Percentiles rank a stretch among this genome's conserved stretches.
Evolutionary conservation across 139 green algal genomes (phyloP).

Genomic region (Parachlorella kessleri): DNA sequence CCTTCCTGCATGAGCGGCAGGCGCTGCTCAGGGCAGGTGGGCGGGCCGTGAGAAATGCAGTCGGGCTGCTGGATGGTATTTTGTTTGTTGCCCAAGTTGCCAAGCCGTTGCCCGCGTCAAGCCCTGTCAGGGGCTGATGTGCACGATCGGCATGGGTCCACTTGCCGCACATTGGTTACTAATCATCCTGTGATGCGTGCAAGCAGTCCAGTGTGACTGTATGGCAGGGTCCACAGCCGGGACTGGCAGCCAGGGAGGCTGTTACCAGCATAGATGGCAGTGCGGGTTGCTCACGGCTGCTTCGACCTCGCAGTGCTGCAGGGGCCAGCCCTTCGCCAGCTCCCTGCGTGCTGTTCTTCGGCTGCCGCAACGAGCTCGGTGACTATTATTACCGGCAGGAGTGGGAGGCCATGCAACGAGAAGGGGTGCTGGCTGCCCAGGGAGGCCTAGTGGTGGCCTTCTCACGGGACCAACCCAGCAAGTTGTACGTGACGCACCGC

Average conservation of each 20-base stretch:
- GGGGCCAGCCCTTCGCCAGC: slow-evolving; percentile 9
- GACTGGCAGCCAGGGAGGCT: slow-evolving; percentile 20
- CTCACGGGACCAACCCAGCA: slow-evolving; percentile 58
- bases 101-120: too few relatives aligned
- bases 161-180: too few relatives aligned
- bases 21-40: slow-evolving; percentile 1
- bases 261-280: too few relatives aligned
- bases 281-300: too few relatives aligned
- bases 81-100: background rate
- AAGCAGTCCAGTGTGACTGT: too few relatives aligned
- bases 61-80: background rate
- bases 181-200: too few relatives aligned
- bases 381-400: slow-evolving; percentile 88
- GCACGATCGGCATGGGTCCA: too few relatives aligned
- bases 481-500: slow-evolving; percentile 87
- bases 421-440: slow-evolving; percentile 47
- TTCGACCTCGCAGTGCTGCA: background rate
- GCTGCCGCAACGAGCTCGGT: slow-evolving; percentile 66
- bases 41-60: background rate
- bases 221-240: slow-evolving; percentile 1
- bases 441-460: slow-evolving; percentile 79
- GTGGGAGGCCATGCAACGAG: slow-evolving; percentile 56
- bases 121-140: too few relatives aligned
- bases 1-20: slow-evolving; percentile 76
- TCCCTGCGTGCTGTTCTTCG: slow-evolving; percentile 83